Conservation (phyloP, 2,329 filamentous ascomycete genomes). For the Apiospora aurea region DNA sequence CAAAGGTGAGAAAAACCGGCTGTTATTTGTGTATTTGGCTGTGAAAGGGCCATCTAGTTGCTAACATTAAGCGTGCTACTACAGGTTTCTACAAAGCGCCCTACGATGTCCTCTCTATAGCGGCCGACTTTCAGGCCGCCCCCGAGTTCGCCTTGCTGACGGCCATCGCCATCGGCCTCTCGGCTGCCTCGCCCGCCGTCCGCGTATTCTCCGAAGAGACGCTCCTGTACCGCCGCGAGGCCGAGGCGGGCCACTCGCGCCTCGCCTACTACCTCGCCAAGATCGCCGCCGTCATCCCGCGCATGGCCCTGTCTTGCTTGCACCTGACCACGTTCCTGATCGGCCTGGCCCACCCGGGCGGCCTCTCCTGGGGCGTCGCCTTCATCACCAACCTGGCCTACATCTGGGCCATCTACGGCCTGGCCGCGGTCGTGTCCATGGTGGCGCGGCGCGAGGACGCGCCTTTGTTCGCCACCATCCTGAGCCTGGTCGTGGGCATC, state of each 20-base stretch:
- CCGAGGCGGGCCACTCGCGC: slow-evolving; percentile 62
- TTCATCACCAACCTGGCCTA: slow-evolving; percentile 61
- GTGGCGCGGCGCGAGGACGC: slow-evolving; percentile 62
- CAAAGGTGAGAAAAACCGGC: slow-evolving; percentile 47
- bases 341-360: slow-evolving; percentile 54
- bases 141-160: slow-evolving; percentile 61
- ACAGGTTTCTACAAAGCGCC: slow-evolving; percentile 46
- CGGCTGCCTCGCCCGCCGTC: slow-evolving; percentile 61
- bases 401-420: slow-evolving; percentile 65
- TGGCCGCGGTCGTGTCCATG: slow-evolving; percentile 61
- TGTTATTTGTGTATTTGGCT: background rate
- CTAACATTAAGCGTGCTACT: slow-evolving; percentile 35
- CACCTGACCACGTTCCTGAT: slow-evolving; percentile 62
- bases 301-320: slow-evolving; percentile 58
- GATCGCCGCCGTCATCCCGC: slow-evolving; percentile 56
- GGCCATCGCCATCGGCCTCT: slow-evolving; percentile 62
- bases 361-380: slow-evolving; percentile 52
- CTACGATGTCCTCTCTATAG: slow-evolving; percentile 58
- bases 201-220: slow-evolving; percentile 64
- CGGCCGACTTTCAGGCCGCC: slow-evolving; percentile 57
- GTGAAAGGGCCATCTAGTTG: background rate
- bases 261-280: slow-evolving; percentile 65
- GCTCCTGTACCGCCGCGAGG: slow-evolving; percentile 61
- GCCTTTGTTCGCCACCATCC: slow-evolving; percentile 62
- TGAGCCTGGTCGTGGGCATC: slow-evolving; percentile 60